Base-by-base conservation (phyloP, 164 flowering plant species). In the Brasenia schreberi region DNA sequence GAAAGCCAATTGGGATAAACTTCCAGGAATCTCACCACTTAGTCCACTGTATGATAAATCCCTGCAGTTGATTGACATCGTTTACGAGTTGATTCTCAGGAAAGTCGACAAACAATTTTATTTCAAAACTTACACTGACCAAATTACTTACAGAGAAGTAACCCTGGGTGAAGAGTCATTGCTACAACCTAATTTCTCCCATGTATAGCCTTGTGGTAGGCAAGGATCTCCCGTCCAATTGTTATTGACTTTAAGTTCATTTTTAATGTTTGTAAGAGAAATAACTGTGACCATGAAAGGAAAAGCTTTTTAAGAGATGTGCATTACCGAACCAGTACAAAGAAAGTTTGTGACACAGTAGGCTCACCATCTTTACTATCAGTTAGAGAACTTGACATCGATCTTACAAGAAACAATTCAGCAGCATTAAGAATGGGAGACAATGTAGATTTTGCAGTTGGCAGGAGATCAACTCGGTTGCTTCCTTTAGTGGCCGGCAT, bases 171-270 rank as follows among this genome's bases (percentile, higher is more conserved):
- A 49, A 14, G 56, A 49, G 4, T 49, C 56, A 62, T 66, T 58
- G 59, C 72, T 75, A 73, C 89, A 84, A 3, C 60, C 68, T 17
- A 84, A 59, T 17, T 82, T 85, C 27, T 66, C 67, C 88, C 88
- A 84, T 0, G 19, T 6, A 67, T 67, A 79, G 11, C 18, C 49
- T 19, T 18, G 23, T 0, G 88, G 88, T 4, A 33, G 61, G 63
- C 88, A 84, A 43, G 88, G 88, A 73, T 84, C 86, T 27, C 86
- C 85, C 64, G 74, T 75, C 88, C 85, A 84, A 65, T 80, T 70
- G 65, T 63, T 79, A 4, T 19, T 72, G 42, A 81, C 27, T 27
- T 44, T 58, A 64, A 78, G 80, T 7, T 5, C 19, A 7, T 59
- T 2, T 73, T 74, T 80, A 49, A 83, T 71, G 53, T 64, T 73